phyloP scores from a whole-genome alignment of 768 basidiomycete species.

The Mycena capillaripes region DNA sequence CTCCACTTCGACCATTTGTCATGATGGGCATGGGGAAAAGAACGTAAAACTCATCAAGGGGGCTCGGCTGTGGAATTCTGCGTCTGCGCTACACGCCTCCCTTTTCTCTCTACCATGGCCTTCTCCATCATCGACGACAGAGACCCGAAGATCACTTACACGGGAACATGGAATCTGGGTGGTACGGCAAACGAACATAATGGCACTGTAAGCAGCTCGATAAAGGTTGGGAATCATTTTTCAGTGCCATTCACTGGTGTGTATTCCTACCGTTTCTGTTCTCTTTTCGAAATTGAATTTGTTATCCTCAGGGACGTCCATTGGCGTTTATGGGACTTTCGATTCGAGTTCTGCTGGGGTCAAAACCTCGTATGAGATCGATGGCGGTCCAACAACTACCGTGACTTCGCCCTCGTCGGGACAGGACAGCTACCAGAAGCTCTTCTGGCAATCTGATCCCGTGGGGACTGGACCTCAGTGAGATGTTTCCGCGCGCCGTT shows the following conservation, averaged over 20 bases:
- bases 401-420: not conserved
- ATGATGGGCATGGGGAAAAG: too few relatives aligned
- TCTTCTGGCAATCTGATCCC: not conserved
- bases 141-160: constrained; percentile 7
- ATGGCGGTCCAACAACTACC: not conserved
- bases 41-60: too few relatives aligned
- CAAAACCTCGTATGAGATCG: constrained; percentile 6
- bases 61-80: too few relatives aligned
- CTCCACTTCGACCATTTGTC: too few relatives aligned
- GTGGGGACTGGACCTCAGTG: not conserved
- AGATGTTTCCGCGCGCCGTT: not conserved
- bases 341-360: constrained; percentile 14
- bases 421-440: not conserved
- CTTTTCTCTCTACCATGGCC: not conserved
- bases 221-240: constrained; percentile 8
- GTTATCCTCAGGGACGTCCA: not conserved
- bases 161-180: constrained; percentile 17
- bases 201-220: constrained; percentile 15
- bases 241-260: constrained; percentile 15
- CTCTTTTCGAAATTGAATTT: not conserved
- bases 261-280: not conserved
- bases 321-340: constrained; percentile 14
- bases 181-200: constrained; percentile 5
- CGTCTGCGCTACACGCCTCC: not conserved
- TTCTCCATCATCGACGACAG: constrained; percentile 17